Conservation (phyloP, 805 yeast species). For the Candida silvicultrix region DNA sequence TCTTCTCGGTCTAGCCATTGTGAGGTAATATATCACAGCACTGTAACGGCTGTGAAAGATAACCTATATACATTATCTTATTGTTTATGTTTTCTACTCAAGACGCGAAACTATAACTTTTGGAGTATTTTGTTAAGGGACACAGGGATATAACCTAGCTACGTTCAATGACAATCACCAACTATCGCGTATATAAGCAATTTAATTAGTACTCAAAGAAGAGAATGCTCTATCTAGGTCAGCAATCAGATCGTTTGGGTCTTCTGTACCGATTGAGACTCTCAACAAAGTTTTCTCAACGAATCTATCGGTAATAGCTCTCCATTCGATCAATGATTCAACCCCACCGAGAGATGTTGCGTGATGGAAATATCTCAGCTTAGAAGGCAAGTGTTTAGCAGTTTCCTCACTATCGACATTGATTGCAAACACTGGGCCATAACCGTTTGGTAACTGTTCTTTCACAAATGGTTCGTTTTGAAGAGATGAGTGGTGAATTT, state of each 20-base stretch:
- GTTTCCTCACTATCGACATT: slow-evolving; percentile 39
- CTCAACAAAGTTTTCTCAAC: slow-evolving; percentile 58
- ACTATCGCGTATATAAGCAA: too few relatives aligned
- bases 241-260: slow-evolving; percentile 64
- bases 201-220: slow-evolving; percentile 3
- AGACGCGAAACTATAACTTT: background rate
- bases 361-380: slow-evolving; percentile 69
- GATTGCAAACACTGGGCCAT: slow-evolving; percentile 73
- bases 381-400: slow-evolving; percentile 62
- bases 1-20: background rate
- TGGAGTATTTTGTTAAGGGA: background rate
- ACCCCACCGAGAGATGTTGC: slow-evolving; percentile 93
- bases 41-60: too few relatives aligned
- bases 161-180: too few relatives aligned
- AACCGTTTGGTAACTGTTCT: slow-evolving; percentile 60
- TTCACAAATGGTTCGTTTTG: slow-evolving; percentile 66
- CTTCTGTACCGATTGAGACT: slow-evolving; percentile 77
- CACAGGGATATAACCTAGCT: too few relatives aligned
- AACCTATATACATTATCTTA: too few relatives aligned
- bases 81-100: background rate
- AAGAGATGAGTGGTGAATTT: slow-evolving; percentile 66
- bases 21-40: too few relatives aligned
- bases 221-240: slow-evolving; percentile 64
- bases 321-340: slow-evolving; percentile 88
- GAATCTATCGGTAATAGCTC: slow-evolving; percentile 61